Evolutionary conservation across 1,284 basidiomycete species (phyloP), one percentile per base, ranked within the genome.

Genomic region (Golubevia pallescens): DNA sequence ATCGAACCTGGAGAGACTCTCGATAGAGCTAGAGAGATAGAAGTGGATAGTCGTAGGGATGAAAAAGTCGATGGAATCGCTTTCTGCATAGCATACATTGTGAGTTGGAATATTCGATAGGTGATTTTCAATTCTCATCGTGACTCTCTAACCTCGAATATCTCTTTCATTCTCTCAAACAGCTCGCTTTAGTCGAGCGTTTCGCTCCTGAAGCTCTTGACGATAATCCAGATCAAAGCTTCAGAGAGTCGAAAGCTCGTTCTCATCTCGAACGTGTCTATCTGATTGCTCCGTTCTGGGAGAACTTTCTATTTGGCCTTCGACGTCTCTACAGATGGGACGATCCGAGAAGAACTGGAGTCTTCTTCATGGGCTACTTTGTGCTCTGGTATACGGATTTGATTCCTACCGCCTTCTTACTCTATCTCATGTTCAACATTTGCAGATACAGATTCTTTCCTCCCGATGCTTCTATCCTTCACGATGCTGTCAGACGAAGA

Each of bases 281-380:
- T 62, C 72, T 82, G 28, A 85, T 84, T 59, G 82, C 82, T 4
- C 82, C 82, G 0, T 85, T 85, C 59, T 85, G 82, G 82, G 82
- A 85, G 60, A 72, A 79, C 65, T 72, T 85, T 13, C 71, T 60
- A 3, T 19, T 28, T 21, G 62, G 66, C 10, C n/a, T 74, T 10
- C 73, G 69, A 13, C 53, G 60, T 8, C 51, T 77, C 24, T 77
- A 75, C 56, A 52, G 71, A 8, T 77, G 75, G 75, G 68, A 75
- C 16, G 62, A 74, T 10, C 65, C 28, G 38, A 56, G 62, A 1
- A 68, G 67, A 3, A 81, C 82, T 2, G 77, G 74, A 0, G 69
- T 74, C 14, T 76, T 75, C 4, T 77, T 80, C 21, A 85, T 84
- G 82, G 69, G 77, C 63, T 85, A 85, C 66, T 85, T 84, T 67